Percentiles rank a stretch among this genome's conserved stretches.
Evolutionary conservation across 345 rosid species (phyloP).

Genomic region (Psidium friedrichsthalianum): DNA sequence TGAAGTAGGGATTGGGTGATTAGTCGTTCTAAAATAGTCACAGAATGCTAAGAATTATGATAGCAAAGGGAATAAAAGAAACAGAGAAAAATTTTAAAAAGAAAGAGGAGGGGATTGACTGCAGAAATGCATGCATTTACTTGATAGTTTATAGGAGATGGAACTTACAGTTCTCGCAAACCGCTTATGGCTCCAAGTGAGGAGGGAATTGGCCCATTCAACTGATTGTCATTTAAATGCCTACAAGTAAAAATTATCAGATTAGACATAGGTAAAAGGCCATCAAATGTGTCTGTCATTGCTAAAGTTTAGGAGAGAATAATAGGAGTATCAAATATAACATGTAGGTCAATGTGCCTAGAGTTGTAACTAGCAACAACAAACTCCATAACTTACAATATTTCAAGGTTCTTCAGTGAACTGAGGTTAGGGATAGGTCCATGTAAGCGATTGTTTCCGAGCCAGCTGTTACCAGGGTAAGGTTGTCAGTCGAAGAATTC

Average conservation of each 20-base stretch:
- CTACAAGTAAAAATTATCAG: slow-evolving; percentile 18
- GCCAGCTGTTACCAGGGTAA: slow-evolving; percentile 39
- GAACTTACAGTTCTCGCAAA: slow-evolving; percentile 70
- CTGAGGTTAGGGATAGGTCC: slow-evolving; percentile 71
- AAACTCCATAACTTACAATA: slow-evolving; percentile 33
- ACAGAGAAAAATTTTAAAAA: neutral
- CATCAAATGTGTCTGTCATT: neutral
- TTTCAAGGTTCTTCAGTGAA: slow-evolving; percentile 40
- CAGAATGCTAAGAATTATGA: neutral
- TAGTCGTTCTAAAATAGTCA: neutral
- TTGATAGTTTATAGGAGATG: neutral
- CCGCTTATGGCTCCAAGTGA: slow-evolving; percentile 39
- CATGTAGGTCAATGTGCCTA: neutral
- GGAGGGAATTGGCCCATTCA: slow-evolving; percentile 53
- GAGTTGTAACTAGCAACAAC: neutral
- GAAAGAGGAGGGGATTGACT: neutral
- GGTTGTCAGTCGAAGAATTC: slow-evolving; percentile 7
- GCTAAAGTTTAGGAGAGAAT: neutral
- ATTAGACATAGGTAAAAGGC: neutral
- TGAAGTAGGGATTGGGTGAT: neutral
- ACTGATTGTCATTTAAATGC: slow-evolving; percentile 70
- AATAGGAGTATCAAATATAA: neutral
- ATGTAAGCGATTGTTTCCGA: slow-evolving; percentile 59
- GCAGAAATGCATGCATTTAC: neutral
- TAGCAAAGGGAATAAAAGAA: neutral